Evolutionary conservation across 139 green algal genomes (phyloP).

Genomic region (Pleodorina starrii): DNA sequence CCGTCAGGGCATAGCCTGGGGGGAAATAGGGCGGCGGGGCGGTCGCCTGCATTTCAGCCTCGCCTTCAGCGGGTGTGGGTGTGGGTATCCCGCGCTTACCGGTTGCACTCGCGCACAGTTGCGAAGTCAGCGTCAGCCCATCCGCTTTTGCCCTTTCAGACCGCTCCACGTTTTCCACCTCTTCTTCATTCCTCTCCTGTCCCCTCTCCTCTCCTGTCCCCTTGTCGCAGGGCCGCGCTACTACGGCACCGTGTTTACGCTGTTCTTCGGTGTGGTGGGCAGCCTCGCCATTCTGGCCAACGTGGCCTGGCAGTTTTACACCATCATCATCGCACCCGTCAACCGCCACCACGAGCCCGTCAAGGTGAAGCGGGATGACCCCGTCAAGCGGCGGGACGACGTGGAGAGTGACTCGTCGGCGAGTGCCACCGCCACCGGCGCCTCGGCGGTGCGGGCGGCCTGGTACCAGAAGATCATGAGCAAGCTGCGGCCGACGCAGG

Average conservation of each 20-base stretch:
- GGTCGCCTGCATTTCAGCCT: too few relatives aligned
- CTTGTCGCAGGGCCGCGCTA: slow-evolving; percentile 22
- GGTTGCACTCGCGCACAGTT: too few relatives aligned
- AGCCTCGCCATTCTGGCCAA: slow-evolving; percentile 25
- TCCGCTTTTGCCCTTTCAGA: too few relatives aligned
- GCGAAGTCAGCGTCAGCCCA: too few relatives aligned
- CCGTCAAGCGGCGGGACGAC: neutral
- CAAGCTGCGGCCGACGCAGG: neutral
- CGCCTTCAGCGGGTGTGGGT: too few relatives aligned
- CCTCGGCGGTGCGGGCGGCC: neutral
- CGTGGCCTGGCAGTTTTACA: slow-evolving; percentile 35
- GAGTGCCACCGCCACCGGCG: neutral
- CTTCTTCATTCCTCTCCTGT: too few relatives aligned
- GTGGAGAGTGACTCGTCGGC: neutral
- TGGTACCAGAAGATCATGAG: slow-evolving; percentile 1
- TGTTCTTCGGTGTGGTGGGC: slow-evolving; percentile 18
- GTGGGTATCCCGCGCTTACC: too few relatives aligned
- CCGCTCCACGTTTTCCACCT: too few relatives aligned
- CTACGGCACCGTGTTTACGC: slow-evolving; percentile 37
- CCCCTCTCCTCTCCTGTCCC: neutral
- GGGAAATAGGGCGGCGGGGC: too few relatives aligned
- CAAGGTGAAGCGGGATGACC: slow-evolving; percentile 14
- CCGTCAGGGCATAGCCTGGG: too few relatives aligned
- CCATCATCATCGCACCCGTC: slow-evolving; percentile 35
- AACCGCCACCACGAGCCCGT: slow-evolving; percentile 7